phyloP scores from a whole-genome alignment of 164 flowering plant species.

The Vitis vinifera region DNA sequence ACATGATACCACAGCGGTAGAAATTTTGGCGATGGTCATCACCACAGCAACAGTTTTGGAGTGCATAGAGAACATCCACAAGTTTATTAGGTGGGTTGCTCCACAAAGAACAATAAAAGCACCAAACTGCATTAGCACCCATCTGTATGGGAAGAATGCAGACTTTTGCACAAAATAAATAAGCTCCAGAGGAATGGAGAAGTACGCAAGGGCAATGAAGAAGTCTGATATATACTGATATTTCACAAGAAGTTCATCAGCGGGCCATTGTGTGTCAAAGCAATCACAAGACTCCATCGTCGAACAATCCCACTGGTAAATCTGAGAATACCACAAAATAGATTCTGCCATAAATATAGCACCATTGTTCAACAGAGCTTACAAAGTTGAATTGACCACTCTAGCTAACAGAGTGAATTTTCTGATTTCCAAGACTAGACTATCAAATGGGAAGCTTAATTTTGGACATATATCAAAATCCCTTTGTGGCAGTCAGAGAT shows the following conservation, averaged over 20 bases:
- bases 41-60: slow-evolving; percentile 59
- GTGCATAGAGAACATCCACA: slow-evolving; percentile 68
- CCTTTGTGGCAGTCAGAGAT: too few species aligned
- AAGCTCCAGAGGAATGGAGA: slow-evolving; percentile 74
- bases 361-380: neutral
- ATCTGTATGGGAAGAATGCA: slow-evolving; percentile 70
- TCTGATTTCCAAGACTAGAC: too few species aligned
- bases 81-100: slow-evolving; percentile 66
- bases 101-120: slow-evolving; percentile 80
- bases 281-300: slow-evolving; percentile 67
- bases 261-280: slow-evolving; percentile 51
- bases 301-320: slow-evolving; percentile 14
- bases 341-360: neutral
- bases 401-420: too few species aligned
- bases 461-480: neutral
- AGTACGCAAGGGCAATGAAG: slow-evolving; percentile 62
- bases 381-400: neutral
- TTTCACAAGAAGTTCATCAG: slow-evolving; percentile 58
- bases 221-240: slow-evolving; percentile 70
- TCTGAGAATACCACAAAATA: slow-evolving; percentile 25
- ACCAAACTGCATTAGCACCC: slow-evolving; percentile 84
- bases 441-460: too few species aligned
- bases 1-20: slow-evolving; percentile 68
- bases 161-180: slow-evolving; percentile 67
- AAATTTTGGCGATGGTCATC: slow-evolving; percentile 61